Evolutionary conservation across 192 early-diverging fungal species (phyloP).

Genomic region (Diversispora eburnea): DNA sequence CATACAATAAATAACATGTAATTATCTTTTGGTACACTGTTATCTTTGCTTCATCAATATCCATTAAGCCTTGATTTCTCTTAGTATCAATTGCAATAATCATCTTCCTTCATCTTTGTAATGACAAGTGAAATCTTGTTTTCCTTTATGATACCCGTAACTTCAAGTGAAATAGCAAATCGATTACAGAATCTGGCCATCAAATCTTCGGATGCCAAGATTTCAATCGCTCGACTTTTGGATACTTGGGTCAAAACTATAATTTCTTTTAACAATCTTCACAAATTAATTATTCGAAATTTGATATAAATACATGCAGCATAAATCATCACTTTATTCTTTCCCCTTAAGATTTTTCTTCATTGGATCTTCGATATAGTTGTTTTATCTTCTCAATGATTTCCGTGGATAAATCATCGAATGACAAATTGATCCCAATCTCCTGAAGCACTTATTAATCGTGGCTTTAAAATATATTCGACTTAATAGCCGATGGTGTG

Average conservation of each 20-base stretch:
- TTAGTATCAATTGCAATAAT: too few relatives aligned
- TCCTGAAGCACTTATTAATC: constrained; percentile 66
- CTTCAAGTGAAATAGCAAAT: constrained; percentile 60
- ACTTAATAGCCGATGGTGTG: constrained; percentile 63
- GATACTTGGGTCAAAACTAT: constrained; percentile 79
- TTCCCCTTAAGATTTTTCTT: constrained; percentile 76
- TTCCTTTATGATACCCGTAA: constrained; percentile 63
- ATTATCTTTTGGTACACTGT: too few relatives aligned
- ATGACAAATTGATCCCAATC: constrained; percentile 71
- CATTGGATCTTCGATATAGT: constrained; percentile 75
- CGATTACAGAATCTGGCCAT: constrained; percentile 76
- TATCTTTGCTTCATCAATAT: too few relatives aligned
- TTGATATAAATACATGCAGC: constrained; percentile 91
- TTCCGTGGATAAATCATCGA: constrained; percentile 67
- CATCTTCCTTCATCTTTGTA: too few relatives aligned
- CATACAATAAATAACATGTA: too few relatives aligned
- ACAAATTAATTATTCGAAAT: constrained; percentile 73
- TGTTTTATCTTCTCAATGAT: constrained; percentile 78
- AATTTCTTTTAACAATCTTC: constrained; percentile 91
- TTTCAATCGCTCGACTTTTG: constrained; percentile 76
- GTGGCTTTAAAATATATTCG: constrained; percentile 64
- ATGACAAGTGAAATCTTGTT: too few relatives aligned
- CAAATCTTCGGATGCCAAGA: constrained; percentile 63
- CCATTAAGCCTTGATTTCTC: too few relatives aligned
- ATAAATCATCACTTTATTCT: constrained; percentile 71